Conservation (phyloP, 225 moss, liverwort and hornwort genomes). For the Polytrichum formosum region DNA sequence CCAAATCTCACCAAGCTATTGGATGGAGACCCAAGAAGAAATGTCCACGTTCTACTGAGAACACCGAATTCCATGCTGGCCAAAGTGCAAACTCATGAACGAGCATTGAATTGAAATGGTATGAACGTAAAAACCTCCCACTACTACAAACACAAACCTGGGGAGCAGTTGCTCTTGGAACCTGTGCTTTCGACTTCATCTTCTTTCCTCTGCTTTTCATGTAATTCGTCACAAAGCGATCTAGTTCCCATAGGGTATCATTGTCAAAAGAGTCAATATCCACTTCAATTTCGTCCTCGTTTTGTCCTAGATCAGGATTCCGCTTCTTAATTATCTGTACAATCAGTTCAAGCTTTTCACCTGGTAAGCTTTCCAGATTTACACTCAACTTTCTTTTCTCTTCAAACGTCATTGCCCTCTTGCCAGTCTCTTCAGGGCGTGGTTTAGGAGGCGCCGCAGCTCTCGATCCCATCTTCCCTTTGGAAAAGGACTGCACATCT, state of each 20-base stretch:
- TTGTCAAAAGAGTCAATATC: conserved; percentile 77
- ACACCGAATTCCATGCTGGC: too few species aligned
- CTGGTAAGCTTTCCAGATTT: conserved; percentile 61
- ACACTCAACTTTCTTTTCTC: conserved; percentile 72
- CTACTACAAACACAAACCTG: conserved; percentile 24
- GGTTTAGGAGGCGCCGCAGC: conserved; percentile 56
- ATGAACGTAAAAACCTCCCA: too few species aligned
- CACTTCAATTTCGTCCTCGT: conserved; percentile 65
- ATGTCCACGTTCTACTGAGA: too few species aligned
- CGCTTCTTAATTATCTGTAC: conserved; percentile 80
- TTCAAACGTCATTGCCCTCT: conserved; percentile 69
- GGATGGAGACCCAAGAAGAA: too few species aligned
- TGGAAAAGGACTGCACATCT: conserved; percentile 43
- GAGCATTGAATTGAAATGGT: not conserved
- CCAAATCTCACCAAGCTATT: too few species aligned
- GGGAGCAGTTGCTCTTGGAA: conserved; percentile 25
- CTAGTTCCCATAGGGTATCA: conserved; percentile 79
- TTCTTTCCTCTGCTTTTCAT: conserved; percentile 77
- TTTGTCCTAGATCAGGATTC: conserved; percentile 25
- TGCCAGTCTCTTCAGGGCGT: conserved; percentile 54
- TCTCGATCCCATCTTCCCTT: conserved; percentile 35
- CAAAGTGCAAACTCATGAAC: not conserved
- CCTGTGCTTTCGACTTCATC: conserved; percentile 33
- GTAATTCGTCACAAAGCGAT: conserved; percentile 73
- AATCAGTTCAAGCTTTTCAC: conserved; percentile 74